Evolutionary conservation across 306 rosid genomes (phyloP).

Genomic region (Glycine tomentella): DNA sequence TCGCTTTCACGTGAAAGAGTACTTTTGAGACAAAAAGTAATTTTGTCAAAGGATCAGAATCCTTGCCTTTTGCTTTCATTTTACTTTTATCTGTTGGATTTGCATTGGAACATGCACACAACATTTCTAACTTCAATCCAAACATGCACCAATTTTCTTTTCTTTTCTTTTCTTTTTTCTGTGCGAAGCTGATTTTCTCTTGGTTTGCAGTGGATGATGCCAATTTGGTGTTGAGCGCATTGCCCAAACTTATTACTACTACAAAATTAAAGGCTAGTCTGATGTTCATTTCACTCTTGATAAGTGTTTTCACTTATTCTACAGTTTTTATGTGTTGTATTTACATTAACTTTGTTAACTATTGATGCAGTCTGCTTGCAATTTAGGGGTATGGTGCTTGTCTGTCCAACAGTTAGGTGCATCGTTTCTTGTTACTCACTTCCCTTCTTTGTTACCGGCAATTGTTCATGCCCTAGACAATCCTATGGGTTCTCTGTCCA

Average conservation of each 20-base stretch:
- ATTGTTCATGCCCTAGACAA: conserved; percentile 81
- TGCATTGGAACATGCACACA: no score
- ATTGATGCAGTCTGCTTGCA: conserved; percentile 76
- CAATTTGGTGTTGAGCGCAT: conserved; percentile 60
- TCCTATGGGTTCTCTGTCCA: conserved; percentile 86
- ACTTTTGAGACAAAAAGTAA: no score
- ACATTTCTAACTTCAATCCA: no score
- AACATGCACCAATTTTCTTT: no score
- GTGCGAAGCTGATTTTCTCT: conserved; percentile 6
- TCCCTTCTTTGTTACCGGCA: conserved; percentile 62
- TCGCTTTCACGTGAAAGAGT: no score
- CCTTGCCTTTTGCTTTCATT: no score
- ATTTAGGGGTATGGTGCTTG: conserved; percentile 89
- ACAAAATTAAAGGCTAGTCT: conserved; percentile 70
- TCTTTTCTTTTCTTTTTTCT: not conserved
- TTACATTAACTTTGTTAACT: conserved; percentile 26
- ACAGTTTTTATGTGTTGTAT: not conserved
- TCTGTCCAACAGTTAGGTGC: conserved; percentile 75
- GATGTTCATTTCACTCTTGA: not conserved
- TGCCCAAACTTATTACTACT: conserved; percentile 64
- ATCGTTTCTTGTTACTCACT: conserved; percentile 56
- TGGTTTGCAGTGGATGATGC: conserved; percentile 63
- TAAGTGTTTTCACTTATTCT: not conserved
- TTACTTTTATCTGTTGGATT: no score
- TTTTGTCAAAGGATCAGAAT: no score